Evolutionary conservation across 352 stramenopile species (phyloP).

Genomic region (Phytophthora europaea): DNA sequence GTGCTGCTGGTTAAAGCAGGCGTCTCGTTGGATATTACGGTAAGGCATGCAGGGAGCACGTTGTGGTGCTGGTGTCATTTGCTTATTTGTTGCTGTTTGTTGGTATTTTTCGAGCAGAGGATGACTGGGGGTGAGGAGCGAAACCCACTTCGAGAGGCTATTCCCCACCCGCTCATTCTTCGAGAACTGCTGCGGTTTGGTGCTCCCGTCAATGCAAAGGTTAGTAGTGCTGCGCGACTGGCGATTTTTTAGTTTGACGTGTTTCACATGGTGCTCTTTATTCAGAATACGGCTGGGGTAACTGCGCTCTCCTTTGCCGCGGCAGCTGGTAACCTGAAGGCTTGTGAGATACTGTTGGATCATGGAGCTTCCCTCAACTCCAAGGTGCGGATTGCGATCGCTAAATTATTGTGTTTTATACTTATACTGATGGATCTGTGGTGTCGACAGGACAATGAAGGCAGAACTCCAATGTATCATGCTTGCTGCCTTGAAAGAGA

Average conservation of each 20-base stretch:
- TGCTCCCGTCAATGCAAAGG: constrained; percentile 42
- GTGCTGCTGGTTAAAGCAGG: constrained; percentile 47
- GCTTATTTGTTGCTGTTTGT: background rate
- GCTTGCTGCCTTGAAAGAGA: constrained; percentile 54
- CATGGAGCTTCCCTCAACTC: constrained; percentile 43
- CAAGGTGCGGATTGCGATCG: constrained; percentile 29
- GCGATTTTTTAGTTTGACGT: background rate
- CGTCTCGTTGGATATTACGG: constrained; percentile 39
- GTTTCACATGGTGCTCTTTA: background rate
- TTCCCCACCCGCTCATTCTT: constrained; percentile 38
- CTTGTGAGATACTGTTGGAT: constrained; percentile 49
- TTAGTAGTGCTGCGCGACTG: background rate
- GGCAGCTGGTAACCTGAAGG: constrained; percentile 34
- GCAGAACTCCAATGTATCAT: constrained; percentile 57
- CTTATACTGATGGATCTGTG: background rate
- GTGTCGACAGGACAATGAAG: constrained; percentile 48
- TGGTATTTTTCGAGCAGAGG: constrained; percentile 12
- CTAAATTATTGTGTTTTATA: background rate
- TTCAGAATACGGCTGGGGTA: constrained; percentile 38
- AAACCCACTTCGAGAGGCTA: constrained; percentile 39
- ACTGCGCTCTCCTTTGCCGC: constrained; percentile 46
- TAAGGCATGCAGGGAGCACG: background rate
- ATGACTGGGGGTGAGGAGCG: constrained; percentile 39
- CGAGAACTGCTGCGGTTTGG: constrained; percentile 42
- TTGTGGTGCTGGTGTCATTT: background rate